These are phyloP conservation scores for Alnus rubra DNA, from an alignment of 306 rosid species.

Conservation along the genomic window DNA sequence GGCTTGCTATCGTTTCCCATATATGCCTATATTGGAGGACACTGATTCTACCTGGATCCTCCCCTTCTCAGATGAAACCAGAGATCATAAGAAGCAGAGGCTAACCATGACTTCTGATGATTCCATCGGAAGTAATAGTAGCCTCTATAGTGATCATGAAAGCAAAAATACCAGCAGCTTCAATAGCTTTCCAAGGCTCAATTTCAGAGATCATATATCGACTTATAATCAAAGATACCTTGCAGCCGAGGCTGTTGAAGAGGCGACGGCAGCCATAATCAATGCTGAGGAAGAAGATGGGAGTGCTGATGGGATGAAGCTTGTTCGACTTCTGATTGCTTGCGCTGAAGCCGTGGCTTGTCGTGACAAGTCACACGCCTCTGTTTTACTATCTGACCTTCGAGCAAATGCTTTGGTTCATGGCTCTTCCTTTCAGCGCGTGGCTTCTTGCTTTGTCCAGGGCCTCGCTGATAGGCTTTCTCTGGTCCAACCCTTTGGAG, in stretches of 20 bases:
- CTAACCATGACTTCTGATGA: slow-evolving; percentile 25
- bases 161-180: slow-evolving; percentile 20
- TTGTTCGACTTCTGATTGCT: slow-evolving; percentile 78
- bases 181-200: slow-evolving; percentile 38
- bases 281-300: slow-evolving; percentile 48
- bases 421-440: slow-evolving; percentile 84
- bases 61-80: slow-evolving; percentile 43
- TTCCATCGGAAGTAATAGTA: slow-evolving; percentile 19
- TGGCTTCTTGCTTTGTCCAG: slow-evolving; percentile 85
- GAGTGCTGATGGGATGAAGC: slow-evolving; percentile 76
- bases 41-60: slow-evolving; percentile 7
- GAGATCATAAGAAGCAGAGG: slow-evolving; percentile 50
- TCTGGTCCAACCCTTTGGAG: slow-evolving; percentile 56
- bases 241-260: slow-evolving; percentile 73
- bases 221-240: slow-evolving; percentile 55
- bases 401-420: slow-evolving; percentile 65
- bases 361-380: slow-evolving; percentile 73
- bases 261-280: slow-evolving; percentile 42
- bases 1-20: slow-evolving; percentile 28
- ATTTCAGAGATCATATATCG: slow-evolving; percentile 72
- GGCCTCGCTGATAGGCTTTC: slow-evolving; percentile 63
- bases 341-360: slow-evolving; percentile 96
- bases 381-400: slow-evolving; percentile 59
- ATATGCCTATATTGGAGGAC: slow-evolving; percentile 23
- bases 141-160: slow-evolving; percentile 10